phyloP scores from a whole-genome alignment of 2,329 filamentous ascomycete species.

The Stagonosporopsis cucurbitacearum region DNA sequence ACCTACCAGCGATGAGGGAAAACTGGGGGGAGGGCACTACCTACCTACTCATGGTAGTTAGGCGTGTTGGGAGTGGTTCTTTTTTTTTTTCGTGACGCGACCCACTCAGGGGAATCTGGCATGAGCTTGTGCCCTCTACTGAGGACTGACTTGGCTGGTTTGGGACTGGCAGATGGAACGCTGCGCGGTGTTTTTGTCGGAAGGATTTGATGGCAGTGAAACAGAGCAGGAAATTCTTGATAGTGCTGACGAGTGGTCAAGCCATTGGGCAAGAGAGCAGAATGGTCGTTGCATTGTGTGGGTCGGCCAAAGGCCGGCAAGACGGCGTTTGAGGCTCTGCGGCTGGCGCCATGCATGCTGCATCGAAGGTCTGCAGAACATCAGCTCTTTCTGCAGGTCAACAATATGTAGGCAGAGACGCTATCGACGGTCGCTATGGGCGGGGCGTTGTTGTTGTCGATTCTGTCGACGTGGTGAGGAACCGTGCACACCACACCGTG shows the following conservation, averaged over 20 bases:
- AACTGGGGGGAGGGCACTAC: constrained; percentile 7
- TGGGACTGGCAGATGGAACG: constrained; percentile 2
- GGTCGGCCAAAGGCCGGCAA: constrained; percentile 12
- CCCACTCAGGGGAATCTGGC: not conserved
- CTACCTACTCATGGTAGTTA: no score
- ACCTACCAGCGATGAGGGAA: not conserved
- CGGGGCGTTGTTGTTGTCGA: not conserved
- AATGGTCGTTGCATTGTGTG: not conserved
- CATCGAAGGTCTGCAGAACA: constrained; percentile 19
- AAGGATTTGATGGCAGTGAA: constrained; percentile 8
- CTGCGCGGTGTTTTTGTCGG: constrained; percentile 9
- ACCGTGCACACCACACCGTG: not conserved
- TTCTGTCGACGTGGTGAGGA: not conserved
- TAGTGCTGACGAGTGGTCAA: constrained; percentile 12
- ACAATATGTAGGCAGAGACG: not conserved
- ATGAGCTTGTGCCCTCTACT: constrained; percentile 8
- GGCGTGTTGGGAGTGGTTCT: constrained; percentile 14
- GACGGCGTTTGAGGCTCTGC: constrained; percentile 17
- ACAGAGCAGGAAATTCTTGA: constrained; percentile 10
- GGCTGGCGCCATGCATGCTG: constrained; percentile 10
- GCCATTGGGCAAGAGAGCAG: constrained; percentile 4
- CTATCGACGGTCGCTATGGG: not conserved
- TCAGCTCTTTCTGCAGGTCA: constrained; percentile 9
- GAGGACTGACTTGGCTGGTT: constrained; percentile 2
- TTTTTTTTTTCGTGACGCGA: constrained; percentile 1